Base-by-base conservation (phyloP, 345 rosid species). In the Euclidium syriacum region DNA sequence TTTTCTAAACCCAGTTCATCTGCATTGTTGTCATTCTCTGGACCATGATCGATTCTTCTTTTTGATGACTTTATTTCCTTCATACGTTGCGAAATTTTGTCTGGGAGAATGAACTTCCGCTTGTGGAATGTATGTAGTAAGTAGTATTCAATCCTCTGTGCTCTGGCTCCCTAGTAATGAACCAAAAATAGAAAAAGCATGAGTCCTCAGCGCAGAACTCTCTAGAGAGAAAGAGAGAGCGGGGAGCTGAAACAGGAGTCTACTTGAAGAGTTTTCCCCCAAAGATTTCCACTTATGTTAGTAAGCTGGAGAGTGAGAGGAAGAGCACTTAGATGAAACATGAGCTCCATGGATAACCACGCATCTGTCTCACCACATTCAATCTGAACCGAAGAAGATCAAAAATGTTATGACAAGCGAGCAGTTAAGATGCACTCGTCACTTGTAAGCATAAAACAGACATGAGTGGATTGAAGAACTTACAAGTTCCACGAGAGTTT, bases 291-390 rank as follows among this genome's bases (percentile, higher is more conserved):
- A 68, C 99, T 90, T 69, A 94, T 94, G 72, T 90, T 90, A 33
- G 99, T 90, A 60, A 94, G 83, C 79, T 94, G 96, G 36, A 96
- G 97, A 9, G 99, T 94, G 63, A 94, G 99, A 40, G 99, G 99
- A 77, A 94, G 97, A 78, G 83, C 77, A 55, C 96, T 90, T 68
- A 94, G 60, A 82, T 87, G 95, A 81, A 94, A 87, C 99, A 90
- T 87, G 64, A 94, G 92, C 80, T 94, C 99, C 99, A 94, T 78
- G 22, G 99, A 85, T 61, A 94, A 75, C 97, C 97, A 94, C 48
- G 97, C 96, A 83, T 94, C 99, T 43, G 96, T 87, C 76, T 94
- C 97, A 6, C 97, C 99, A 57, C 68, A 87, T 70, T 94, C 97
- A 69, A 90, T 83, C 99, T 94, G 90, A 33, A 76, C 23, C 34